Base-by-base conservation (phyloP, 2,329 filamentous ascomycete genomes). In the Xylaria sp. region DNA sequence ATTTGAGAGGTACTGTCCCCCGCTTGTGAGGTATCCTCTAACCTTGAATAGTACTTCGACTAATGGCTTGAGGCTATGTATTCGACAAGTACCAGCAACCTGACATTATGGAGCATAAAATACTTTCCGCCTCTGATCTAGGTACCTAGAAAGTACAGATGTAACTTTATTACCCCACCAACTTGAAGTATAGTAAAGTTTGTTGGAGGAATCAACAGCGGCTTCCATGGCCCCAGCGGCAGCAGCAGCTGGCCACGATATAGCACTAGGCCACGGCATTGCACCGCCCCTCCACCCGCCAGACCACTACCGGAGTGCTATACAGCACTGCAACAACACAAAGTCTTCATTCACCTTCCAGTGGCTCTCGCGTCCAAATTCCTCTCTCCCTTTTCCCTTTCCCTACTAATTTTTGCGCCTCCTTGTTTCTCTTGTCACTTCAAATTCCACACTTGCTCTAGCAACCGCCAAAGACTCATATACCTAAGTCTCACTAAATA, bases 291-390 rank as follows among this genome's bases (percentile, higher is more conserved):
- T 59, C 59, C 33, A 59, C 46, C 2, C 18, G 46, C 56, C 36
- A 55, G 49, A 39, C 36, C 48, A 61, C 56, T 66, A 56, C 64
- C 64, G 41, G 51, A 31, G 41, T 57, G 23, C 62, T 10, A 36
- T 43, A 31, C 59, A 43, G 57, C 74, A 70, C 73, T 71, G 73
- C 72, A 72, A 72, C 72, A 75, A 71, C 69, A 64, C 72, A 68
- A 68, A 74, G 66, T 62, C 66, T 64, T 70, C 62, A 63, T 67
- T 66, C 59, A 68, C 65, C 59, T 65, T 58, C 61, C 57, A 58
- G 67, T 36, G 60, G 48, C 58, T 43, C 60, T 51, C 60, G 46
- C 39, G 51, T 66, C 67, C 64, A 67, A 67, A 63, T 66, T 67
- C 64, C 62, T 65, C 64, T 63, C 60, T 62, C 63, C 54, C 58